These are phyloP conservation scores for Phytopythium chamaehyphon DNA, from an alignment of 352 stramenopile genomes.

Conservation along the genomic window DNA sequence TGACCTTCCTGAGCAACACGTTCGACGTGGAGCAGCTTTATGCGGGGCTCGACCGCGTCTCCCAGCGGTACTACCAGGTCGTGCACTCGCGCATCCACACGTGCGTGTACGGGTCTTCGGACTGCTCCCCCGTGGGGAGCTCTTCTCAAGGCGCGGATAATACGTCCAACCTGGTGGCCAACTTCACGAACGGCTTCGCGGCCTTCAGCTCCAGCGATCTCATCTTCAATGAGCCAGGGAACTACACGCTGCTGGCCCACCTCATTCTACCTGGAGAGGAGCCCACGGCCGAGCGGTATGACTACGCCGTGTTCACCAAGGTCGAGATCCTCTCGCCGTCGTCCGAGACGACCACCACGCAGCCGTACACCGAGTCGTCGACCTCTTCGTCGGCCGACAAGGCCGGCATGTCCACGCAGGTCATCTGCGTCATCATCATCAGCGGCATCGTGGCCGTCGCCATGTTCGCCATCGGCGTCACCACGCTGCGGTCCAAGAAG, in stretches of 20 bases:
- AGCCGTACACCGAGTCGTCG: conserved; percentile 27
- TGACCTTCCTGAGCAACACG: conserved; percentile 31
- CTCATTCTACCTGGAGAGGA: conserved; percentile 50
- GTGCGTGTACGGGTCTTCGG: conserved; percentile 24
- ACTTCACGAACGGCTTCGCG: conserved; percentile 51
- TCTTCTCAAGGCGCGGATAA: conserved; percentile 36
- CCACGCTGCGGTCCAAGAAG: conserved; percentile 50
- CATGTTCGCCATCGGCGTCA: conserved; percentile 58
- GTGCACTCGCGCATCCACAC: conserved; percentile 51
- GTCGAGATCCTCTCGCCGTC: conserved; percentile 26
- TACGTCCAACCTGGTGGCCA: conserved; percentile 43
- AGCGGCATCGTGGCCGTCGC: conserved; percentile 62
- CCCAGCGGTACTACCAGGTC: conserved; percentile 47
- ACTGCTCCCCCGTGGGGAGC: conserved; percentile 56
- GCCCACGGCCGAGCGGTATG: conserved; percentile 39
- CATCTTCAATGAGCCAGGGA: conserved; percentile 39
- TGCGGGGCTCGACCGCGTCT: conserved; percentile 43
- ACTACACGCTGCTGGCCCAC: conserved; percentile 55
- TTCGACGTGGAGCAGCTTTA: conserved; percentile 44
- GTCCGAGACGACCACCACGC: conserved; percentile 22
- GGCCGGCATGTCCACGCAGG: conserved; percentile 50
- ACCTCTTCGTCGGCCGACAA: conserved; percentile 12
- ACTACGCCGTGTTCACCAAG: conserved; percentile 64
- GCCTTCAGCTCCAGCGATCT: conserved; percentile 53
- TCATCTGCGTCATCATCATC: conserved; percentile 66